Conservation (phyloP, 148 eudicot species). For the Amaranthus cruentus region DNA sequence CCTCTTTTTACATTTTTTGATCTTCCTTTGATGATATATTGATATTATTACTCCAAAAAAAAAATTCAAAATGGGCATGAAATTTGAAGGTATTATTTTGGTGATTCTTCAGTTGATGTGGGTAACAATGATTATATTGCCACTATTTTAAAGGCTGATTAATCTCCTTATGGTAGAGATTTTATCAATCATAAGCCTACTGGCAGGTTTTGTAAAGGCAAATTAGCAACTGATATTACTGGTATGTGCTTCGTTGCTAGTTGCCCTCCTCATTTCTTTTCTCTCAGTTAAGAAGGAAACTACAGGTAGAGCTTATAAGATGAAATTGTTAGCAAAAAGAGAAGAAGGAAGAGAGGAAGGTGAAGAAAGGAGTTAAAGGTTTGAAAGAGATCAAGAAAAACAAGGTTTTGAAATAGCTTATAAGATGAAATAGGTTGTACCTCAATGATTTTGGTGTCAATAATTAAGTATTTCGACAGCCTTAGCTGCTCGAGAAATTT, state of each 20-base stretch:
- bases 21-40: too few relatives aligned
- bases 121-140: constrained; percentile 83
- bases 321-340: too few relatives aligned
- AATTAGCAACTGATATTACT: constrained; percentile 88
- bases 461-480: neutral
- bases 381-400: too few relatives aligned
- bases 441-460: neutral
- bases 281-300: too few relatives aligned
- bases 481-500: neutral
- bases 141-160: constrained; percentile 78
- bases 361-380: too few relatives aligned
- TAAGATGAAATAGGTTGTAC: neutral
- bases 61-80: constrained; percentile 19
- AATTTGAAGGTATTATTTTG: constrained; percentile 26
- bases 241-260: too few relatives aligned
- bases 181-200: constrained; percentile 59
- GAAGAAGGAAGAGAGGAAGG: too few relatives aligned
- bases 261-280: too few relatives aligned
- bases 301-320: too few relatives aligned
- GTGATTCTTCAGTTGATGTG: constrained; percentile 83
- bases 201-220: constrained; percentile 97
- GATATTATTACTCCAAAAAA: neutral
- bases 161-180: constrained; percentile 91
- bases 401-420: too few relatives aligned
- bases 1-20: too few relatives aligned